Evolutionary conservation across 2,329 filamentous ascomycete species (phyloP), one percentile per base, ranked within the genome.

Genomic region (Aspergillus versicolor): DNA sequence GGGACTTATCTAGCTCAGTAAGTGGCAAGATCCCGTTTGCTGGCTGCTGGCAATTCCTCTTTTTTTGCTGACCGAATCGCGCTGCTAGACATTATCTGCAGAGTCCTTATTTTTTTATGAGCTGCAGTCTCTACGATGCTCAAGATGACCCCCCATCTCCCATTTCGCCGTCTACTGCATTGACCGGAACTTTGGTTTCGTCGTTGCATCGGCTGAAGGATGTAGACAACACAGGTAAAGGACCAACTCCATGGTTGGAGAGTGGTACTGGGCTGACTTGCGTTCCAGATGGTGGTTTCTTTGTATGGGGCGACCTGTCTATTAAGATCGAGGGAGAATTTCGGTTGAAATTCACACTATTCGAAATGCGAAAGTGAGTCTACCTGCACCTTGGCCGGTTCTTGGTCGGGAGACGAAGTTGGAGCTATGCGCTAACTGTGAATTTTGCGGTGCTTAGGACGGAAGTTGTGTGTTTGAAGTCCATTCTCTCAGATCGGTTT

Each of bases 221-320:
- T 69, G 81, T 85, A 3, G 82, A 88, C 66, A 92, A 92, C 68
- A 80, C 79, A 57, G 81, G 81, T 82, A 67, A 67, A 7, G 19
- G 8, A 71, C 70, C 24, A 24, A 30, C 13, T 40, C 5, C 21
- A 15, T 4, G 30, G 19, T 22, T 38, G 30, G 24, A 19, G 27
- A 24, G 3, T 32, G 32, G 27, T 7, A 22, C 22, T 30, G 17
- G 34, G 37, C 63, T 61, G 50, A 60, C 54, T 49, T 21, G 12
- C 34, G 21, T 19, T 60, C 50, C 59, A 77, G 90, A 94, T 73
- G 89, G 89, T 11, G 91, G 88, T 1, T 95, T 92, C 75, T 96
- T 96, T 68, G 88, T 96, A n/a, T 96, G 95, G 73, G 89, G 89
- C 5, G 91, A 96, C 72, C 79, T 96, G 21, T 94, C 90, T 0